Evolutionary conservation across 495 filamentous ascomycete species (phyloP), one percentile per base, ranked within the genome.

Genomic region (Lasiosphaeris hirsuta): DNA sequence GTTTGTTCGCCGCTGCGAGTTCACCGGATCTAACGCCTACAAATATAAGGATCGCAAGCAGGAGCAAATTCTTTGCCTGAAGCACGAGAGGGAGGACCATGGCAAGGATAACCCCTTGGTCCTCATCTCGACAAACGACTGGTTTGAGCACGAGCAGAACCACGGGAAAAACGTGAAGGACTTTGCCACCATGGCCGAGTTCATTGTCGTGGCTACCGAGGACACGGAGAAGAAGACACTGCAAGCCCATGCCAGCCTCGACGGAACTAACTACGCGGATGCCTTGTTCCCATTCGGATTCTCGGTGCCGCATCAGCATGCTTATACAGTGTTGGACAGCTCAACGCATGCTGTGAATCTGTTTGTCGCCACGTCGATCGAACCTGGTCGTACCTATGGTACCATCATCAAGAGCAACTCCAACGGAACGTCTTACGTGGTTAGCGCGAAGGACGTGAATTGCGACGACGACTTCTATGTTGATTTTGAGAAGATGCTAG

Each of bases 391-490:
- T 36, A 83, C 85, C 52, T 90, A 88, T 60, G 94, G 94, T n/a
- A 84, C 84, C 19, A 86, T 99, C 51, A 80, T 99, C 66, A 97
- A 97, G 80, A 96, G 90, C 63, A 99, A 99, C 73, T 96, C 90
- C 63, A 97, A 97, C 66, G 94, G 94, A 38, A 97, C 94, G 0
- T 92, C 88, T 2, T 99, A 97, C 62, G 89, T 95, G 17, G 74
- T 92, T 48, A 92, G 88, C 69, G 74, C 93, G 8, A 73, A 80
- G 46, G 81, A 79, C 0, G 88, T 97, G 62, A 96, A 96, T 70
- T 81, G 88, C 53, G 84, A 96, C 62, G 71, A 78, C 3, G 59
- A 50, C 0, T 92, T 87, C 41, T 96, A 86, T 67, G 91, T 94
- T 39, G 94, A 99, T 69, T 99, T 96, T 67, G 94, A 99, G 68